phyloP scores from a whole-genome alignment of 768 basidiomycete species.

The Xanthoconium purpureum region DNA sequence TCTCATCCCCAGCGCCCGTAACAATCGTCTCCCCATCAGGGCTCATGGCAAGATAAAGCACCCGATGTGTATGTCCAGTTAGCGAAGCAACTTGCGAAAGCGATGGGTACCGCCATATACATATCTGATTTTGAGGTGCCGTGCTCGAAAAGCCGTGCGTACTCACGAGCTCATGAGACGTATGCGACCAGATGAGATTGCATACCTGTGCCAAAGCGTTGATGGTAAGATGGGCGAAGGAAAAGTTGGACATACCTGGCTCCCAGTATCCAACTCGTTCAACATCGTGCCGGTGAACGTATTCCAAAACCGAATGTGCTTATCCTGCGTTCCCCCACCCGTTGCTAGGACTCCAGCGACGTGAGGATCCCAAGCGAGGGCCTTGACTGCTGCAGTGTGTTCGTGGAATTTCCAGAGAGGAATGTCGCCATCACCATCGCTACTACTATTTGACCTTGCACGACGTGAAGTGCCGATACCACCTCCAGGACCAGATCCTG shows the following conservation, averaged over 20 bases:
- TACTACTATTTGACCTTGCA: slow-evolving; percentile 25
- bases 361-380: slow-evolving; percentile 98
- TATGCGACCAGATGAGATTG: slow-evolving; percentile 94
- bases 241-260: slow-evolving; percentile 57
- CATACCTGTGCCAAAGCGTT: slow-evolving; percentile 64
- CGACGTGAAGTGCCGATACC: slow-evolving; percentile 23
- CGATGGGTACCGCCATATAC: slow-evolving; percentile 92
- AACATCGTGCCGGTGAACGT: slow-evolving; percentile 81
- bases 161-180: slow-evolving; percentile 95
- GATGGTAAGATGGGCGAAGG: neutral
- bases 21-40: slow-evolving; percentile 98
- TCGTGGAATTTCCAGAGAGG: slow-evolving; percentile 96
- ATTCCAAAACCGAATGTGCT: slow-evolving; percentile 98
- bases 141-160: slow-evolving; percentile 96
- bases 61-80: slow-evolving; percentile 93
- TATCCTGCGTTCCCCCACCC: slow-evolving; percentile 98
- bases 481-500: slow-evolving; percentile 31
- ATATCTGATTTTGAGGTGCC: slow-evolving; percentile 93
- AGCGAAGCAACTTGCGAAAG: slow-evolving; percentile 93
- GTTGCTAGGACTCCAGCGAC: slow-evolving; percentile 86
- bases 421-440: slow-evolving; percentile 39
- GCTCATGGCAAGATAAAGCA: slow-evolving; percentile 95
- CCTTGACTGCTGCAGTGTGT: slow-evolving; percentile 96
- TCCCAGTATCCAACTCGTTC: slow-evolving; percentile 89
- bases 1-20: slow-evolving; percentile 97